These are phyloP conservation scores for Corchorus capsularis DNA, from an alignment of 345 rosid species.

Conservation along the genomic window DNA sequence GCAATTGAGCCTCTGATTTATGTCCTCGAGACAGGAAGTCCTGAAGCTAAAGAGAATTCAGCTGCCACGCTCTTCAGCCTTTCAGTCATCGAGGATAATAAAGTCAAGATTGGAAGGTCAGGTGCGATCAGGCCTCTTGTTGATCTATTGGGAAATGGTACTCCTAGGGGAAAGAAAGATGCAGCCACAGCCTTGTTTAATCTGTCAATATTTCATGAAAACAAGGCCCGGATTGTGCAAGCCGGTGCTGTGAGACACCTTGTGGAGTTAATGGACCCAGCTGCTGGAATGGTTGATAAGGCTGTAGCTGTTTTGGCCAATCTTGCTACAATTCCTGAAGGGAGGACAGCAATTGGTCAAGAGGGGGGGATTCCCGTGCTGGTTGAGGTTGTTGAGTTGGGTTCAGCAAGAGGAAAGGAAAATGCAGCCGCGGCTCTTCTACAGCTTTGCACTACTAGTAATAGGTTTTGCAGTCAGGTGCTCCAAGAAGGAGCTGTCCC, in stretches of 20 bases:
- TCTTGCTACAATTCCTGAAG: constrained; percentile 83
- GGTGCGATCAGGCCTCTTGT: constrained; percentile 90
- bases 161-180: constrained; percentile 86
- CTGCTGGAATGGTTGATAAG: constrained; percentile 92
- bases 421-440: constrained; percentile 93
- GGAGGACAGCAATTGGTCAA: constrained; percentile 76
- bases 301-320: constrained; percentile 90
- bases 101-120: constrained; percentile 74
- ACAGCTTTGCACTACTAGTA: constrained; percentile 69
- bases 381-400: constrained; percentile 96
- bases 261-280: constrained; percentile 89
- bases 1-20: constrained; percentile 79
- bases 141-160: constrained; percentile 76
- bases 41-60: constrained; percentile 85
- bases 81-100: constrained; percentile 80
- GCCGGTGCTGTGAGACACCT: constrained; percentile 91
- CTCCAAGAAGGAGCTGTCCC: constrained; percentile 96
- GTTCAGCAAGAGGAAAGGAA: constrained; percentile 91
- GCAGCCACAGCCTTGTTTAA: constrained; percentile 92
- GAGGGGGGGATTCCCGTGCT: constrained; percentile 77
- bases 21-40: constrained; percentile 76
- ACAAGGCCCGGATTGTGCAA: constrained; percentile 73
- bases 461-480: constrained; percentile 59
- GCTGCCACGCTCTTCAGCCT: constrained; percentile 92
- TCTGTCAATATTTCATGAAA: constrained; percentile 78